Percentiles rank a stretch among this genome's conserved stretches.
These are phyloP conservation scores for Diaporthe sp. DNA, from an alignment of 2,329 filamentous ascomycete genomes.

Conservation along the genomic window DNA sequence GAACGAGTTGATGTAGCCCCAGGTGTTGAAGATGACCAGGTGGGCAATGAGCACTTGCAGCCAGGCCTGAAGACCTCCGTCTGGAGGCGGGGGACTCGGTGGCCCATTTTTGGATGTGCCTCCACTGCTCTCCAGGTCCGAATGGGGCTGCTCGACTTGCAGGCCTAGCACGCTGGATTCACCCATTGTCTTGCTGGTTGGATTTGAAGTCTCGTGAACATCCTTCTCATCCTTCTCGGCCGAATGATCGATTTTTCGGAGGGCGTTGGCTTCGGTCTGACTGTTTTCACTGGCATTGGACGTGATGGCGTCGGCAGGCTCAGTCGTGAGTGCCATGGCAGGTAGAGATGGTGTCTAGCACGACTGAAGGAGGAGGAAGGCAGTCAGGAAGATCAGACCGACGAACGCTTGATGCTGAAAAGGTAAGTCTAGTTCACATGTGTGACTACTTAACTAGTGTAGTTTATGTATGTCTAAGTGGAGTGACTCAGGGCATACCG, in stretches of 20 bases:
- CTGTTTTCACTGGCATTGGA: background rate
- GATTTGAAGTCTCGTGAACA: background rate
- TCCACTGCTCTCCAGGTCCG: background rate
- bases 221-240: background rate
- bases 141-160: background rate
- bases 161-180: background rate
- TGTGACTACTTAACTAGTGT: background rate
- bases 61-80: constrained; percentile 65
- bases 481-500: constrained; percentile 3
- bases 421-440: background rate
- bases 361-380: background rate
- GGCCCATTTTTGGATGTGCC: background rate
- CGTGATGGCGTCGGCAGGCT: background rate
- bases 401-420: background rate
- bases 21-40: constrained; percentile 65
- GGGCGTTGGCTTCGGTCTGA: no score
- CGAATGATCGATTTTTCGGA: no score
- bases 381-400: background rate
- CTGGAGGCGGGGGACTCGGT: constrained; percentile 62
- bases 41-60: constrained; percentile 55
- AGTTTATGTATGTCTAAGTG: background rate
- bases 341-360: background rate
- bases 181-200: background rate
- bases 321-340: background rate
- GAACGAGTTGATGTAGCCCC: constrained; percentile 69